phyloP scores from a whole-genome alignment of 192 early-diverging fungal species.

The Tieghemiomyces parasiticus region DNA sequence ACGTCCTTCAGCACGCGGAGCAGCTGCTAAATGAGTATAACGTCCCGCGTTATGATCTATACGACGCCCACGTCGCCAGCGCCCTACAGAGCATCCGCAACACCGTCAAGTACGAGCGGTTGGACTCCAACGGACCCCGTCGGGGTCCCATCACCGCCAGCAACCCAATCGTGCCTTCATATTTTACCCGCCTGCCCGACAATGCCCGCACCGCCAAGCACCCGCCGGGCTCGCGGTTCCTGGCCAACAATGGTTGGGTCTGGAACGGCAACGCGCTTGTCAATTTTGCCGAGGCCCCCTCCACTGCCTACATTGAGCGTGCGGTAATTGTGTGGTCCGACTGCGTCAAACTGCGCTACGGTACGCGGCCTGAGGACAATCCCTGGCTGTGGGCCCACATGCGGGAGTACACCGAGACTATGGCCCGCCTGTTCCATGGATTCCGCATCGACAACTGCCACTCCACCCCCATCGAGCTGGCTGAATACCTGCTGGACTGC shows the following conservation, averaged over 20 bases:
- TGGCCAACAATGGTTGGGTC: constrained; percentile 97
- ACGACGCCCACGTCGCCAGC: constrained; percentile 57
- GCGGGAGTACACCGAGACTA: constrained; percentile 71
- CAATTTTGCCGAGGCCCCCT: constrained; percentile 83
- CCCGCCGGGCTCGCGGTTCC: constrained; percentile 47
- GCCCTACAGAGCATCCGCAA: constrained; percentile 61
- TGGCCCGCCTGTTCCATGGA: constrained; percentile 84
- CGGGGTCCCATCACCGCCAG: constrained; percentile 54
- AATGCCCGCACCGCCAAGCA: constrained; percentile 33
- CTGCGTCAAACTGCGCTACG: constrained; percentile 97
- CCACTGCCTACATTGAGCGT: constrained; percentile 80
- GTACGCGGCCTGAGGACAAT: constrained; percentile 60
- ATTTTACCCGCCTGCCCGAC: constrained; percentile 71
- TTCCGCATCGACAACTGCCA: constrained; percentile 99
- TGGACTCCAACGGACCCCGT: constrained; percentile 79
- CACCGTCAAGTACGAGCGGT: constrained; percentile 66
- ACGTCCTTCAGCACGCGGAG: constrained; percentile 32
- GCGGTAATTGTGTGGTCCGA: constrained; percentile 99
- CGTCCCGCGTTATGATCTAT: constrained; percentile 65
- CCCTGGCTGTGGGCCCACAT: constrained; percentile 97
- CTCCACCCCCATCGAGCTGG: constrained; percentile 91
- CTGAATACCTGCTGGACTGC: constrained; percentile 78
- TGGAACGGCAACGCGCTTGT: constrained; percentile 80
- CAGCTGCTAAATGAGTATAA: constrained; percentile 77
- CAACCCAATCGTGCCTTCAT: constrained; percentile 86